Evolutionary conservation across 768 basidiomycete genomes (phyloP).

Genomic region (Pleurotus tuber-regium): DNA sequence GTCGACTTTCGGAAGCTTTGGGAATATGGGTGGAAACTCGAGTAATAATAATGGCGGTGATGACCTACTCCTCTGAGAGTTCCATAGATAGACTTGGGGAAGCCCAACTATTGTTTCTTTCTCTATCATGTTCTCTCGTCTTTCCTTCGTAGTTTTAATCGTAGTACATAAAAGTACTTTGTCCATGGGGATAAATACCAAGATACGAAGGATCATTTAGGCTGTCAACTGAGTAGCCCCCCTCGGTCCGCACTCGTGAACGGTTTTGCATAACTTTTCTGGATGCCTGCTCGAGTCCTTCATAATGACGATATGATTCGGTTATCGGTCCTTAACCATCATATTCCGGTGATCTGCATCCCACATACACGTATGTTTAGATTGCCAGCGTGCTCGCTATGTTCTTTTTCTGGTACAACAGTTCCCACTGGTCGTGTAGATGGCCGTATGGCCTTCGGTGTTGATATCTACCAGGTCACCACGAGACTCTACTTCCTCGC

Average conservation of each 20-base stretch:
- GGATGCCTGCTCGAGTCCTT: no score
- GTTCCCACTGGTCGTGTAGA: neutral
- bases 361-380: neutral
- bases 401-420: neutral
- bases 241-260: neutral
- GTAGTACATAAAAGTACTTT: neutral
- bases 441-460: neutral
- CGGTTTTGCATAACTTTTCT: neutral
- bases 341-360: no score
- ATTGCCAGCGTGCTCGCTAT: neutral
- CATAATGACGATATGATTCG: neutral
- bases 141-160: neutral
- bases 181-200: neutral
- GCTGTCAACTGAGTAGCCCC: neutral
- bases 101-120: neutral
- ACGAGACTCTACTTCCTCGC: neutral
- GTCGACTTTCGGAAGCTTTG: conserved; percentile 8
- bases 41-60: neutral
- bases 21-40: neutral
- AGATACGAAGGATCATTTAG: no score
- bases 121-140: neutral
- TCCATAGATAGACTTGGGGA: neutral
- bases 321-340: no score
- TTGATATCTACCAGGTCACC: no score
- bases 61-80: neutral